phyloP scores from a whole-genome alignment of 2,329 filamentous ascomycete genomes.

The Clathrospora elynae region DNA sequence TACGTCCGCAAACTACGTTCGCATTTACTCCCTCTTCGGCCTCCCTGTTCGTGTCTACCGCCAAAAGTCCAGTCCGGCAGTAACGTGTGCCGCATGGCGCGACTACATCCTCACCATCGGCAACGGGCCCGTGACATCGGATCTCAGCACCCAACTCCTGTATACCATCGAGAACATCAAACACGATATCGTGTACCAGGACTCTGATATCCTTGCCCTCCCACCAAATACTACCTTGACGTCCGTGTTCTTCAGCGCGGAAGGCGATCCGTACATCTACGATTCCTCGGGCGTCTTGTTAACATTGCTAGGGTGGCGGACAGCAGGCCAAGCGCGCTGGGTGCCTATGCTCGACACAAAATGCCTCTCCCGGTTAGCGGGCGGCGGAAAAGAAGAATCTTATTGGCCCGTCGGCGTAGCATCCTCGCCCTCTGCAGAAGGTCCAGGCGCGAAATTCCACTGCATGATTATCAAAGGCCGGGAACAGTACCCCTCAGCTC shows the following conservation, averaged over 20 bases:
- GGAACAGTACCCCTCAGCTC: constrained; percentile 80
- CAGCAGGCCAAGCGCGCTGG: constrained; percentile 83
- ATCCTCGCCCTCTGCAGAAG: constrained; percentile 59
- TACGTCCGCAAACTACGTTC: constrained; percentile 84
- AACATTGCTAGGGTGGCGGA: constrained; percentile 88
- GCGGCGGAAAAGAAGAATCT: constrained; percentile 81
- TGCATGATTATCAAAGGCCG: constrained; percentile 98
- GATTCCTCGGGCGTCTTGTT: constrained; percentile 89
- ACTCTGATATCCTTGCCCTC: constrained; percentile 87
- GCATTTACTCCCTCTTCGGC: constrained; percentile 91
- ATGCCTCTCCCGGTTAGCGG: constrained; percentile 77
- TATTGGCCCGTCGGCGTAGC: constrained; percentile 98
- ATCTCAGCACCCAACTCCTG: constrained; percentile 76
- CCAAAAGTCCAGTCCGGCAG: constrained; percentile 86
- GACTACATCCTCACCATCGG: constrained; percentile 97
- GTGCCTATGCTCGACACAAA: constrained; percentile 90
- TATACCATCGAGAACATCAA: constrained; percentile 97
- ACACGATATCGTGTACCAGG: constrained; percentile 90
- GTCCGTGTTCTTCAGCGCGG: constrained; percentile 89
- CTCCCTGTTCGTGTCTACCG: constrained; percentile 87
- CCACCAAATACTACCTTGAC: constrained; percentile 74
- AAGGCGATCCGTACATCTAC: constrained; percentile 95
- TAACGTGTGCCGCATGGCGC: constrained; percentile 91
- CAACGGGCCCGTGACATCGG: constrained; percentile 81
- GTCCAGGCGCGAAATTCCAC: constrained; percentile 87